Base-by-base conservation (phyloP, 1,284 basidiomycete species). In the Heterobasidion occidentale region DNA sequence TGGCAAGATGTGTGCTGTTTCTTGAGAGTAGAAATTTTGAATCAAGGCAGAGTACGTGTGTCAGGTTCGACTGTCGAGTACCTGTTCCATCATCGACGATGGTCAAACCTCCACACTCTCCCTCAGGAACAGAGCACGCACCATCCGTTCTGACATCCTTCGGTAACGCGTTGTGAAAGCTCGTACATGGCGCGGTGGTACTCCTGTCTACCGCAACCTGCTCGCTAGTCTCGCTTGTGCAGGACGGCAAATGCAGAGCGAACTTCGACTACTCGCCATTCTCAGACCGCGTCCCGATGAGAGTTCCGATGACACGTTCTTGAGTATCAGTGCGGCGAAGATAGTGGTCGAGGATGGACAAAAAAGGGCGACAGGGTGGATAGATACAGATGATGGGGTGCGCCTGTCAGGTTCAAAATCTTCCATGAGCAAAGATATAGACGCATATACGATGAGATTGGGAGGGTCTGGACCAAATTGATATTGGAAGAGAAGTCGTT, bases 331-430 rank as follows among this genome's bases (percentile, higher is more conserved):
- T 88, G 60, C 94, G 84, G 44, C 97, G 90, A 53, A 98, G 85
- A 74, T 94, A 97, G 76, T 99, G 96, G 74, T 98, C 96, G 61
- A 99, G 86, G 75, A 98, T 94, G 57, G 92, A 89, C n/a, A n/a
- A 69, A 98, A 94, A 57, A 99, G 83, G 8, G 93, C 92, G 53
- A 91, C 88, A n/a, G 94, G 94, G 70, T 94, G 92, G 58, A 96
- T 81, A 47, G 86, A 90, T 57, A 95, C 84, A 56, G 78, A 82
- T 36, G 85, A 83, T 38, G 90, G 85, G 59, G 86, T 74, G 60
- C 88, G 88, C 61, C 82, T 86, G 66, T n/a, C 9, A 6, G 47
- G 27, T 27, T 27, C 27, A 27, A 6, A 27, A 27, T 27, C 27
- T 6, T 27, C 5, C 27, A 5, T 27, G 27, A 27, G 27, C 6